A percentile compares a stretch with the other conserved stretches of the same genome.
These are phyloP conservation scores for Plasmodium vinckei DNA, from an alignment of 169 alveolate species.

Conservation along the genomic window DNA sequence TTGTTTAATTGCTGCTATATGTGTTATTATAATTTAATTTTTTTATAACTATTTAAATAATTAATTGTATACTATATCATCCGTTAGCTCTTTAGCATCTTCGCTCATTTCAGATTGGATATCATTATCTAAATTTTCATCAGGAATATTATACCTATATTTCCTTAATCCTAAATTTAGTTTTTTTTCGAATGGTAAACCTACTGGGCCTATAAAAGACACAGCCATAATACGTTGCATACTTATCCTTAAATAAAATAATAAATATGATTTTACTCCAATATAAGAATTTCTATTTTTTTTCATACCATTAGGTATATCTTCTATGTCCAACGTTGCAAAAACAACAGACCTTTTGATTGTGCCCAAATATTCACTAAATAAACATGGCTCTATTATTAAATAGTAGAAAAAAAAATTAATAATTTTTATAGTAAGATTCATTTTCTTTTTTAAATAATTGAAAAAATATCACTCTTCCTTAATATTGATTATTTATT, in stretches of 20 bases:
- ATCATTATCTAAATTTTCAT: conserved; percentile 5
- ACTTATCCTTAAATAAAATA: background rate
- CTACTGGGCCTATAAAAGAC: conserved; percentile 48
- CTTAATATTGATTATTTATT: conserved; percentile 1
- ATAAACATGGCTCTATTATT: conserved; percentile 17
- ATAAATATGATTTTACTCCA: background rate
- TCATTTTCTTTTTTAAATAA: conserved; percentile 38
- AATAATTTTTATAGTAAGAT: conserved; percentile 22
- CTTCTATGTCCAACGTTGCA: background rate
- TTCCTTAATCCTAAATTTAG: conserved; percentile 59
- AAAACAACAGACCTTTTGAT: conserved; percentile 2
- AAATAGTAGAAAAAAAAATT: conserved; percentile 25
- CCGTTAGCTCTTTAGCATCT: conserved; percentile 37
- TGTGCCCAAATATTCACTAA: conserved; percentile 1
- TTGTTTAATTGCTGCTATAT: background rate
- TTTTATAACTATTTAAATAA: background rate
- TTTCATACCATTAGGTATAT: conserved; percentile 51
- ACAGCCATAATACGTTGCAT: background rate
- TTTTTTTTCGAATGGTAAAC: conserved; percentile 31
- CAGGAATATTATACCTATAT: conserved; percentile 6
- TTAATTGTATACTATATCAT: conserved; percentile 40
- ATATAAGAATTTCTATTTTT: conserved; percentile 3
- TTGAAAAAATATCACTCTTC: background rate
- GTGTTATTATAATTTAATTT: background rate
- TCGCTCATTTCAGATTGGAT: conserved; percentile 38